A percentile compares a stretch with the other conserved stretches of the same genome.
These are phyloP conservation scores for Acrodontium crateriforme DNA, from an alignment of 2,329 filamentous ascomycete species.

Conservation along the genomic window DNA sequence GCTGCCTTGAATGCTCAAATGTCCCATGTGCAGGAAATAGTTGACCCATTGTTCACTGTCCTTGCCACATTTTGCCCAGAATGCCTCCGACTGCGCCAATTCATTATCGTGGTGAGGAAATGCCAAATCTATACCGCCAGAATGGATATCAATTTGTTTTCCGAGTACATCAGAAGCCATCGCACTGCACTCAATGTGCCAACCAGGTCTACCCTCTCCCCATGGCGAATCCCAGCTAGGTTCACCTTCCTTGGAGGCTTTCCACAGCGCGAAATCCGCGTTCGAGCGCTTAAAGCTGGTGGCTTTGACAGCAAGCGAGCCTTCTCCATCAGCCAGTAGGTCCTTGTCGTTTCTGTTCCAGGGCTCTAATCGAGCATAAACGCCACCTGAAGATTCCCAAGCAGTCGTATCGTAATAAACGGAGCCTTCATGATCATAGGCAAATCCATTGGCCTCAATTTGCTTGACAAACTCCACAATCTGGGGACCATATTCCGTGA, in stretches of 20 bases:
- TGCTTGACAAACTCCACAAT: slow-evolving; percentile 75
- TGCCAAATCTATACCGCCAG: slow-evolving; percentile 77
- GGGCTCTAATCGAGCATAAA: slow-evolving; percentile 73
- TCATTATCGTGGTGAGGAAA: slow-evolving; percentile 94
- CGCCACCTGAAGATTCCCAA: slow-evolving; percentile 73
- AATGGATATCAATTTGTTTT: slow-evolving; percentile 78
- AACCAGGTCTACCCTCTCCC: slow-evolving; percentile 78
- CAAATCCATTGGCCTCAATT: slow-evolving; percentile 75
- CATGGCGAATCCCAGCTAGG: slow-evolving; percentile 80
- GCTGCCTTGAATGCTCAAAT: slow-evolving; percentile 72
- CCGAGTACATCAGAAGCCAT: slow-evolving; percentile 90
- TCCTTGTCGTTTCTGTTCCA: slow-evolving; percentile 74
- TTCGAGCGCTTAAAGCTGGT: slow-evolving; percentile 55
- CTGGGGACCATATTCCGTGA: slow-evolving; percentile 83
- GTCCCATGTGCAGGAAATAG: slow-evolving; percentile 92
- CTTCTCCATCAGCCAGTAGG: slow-evolving; percentile 78
- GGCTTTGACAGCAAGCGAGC: slow-evolving; percentile 47
- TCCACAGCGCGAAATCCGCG: slow-evolving; percentile 89
- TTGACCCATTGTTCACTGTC: slow-evolving; percentile 62
- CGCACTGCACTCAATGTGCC: slow-evolving; percentile 94
- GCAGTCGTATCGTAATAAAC: slow-evolving; percentile 87
- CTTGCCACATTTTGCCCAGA: slow-evolving; percentile 41
- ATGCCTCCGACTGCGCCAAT: slow-evolving; percentile 79
- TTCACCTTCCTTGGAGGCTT: slow-evolving; percentile 80
- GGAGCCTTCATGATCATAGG: slow-evolving; percentile 56